Evolutionary conservation across 2,329 filamentous ascomycete species (phyloP).

Genomic region (Camillea tinctor): DNA sequence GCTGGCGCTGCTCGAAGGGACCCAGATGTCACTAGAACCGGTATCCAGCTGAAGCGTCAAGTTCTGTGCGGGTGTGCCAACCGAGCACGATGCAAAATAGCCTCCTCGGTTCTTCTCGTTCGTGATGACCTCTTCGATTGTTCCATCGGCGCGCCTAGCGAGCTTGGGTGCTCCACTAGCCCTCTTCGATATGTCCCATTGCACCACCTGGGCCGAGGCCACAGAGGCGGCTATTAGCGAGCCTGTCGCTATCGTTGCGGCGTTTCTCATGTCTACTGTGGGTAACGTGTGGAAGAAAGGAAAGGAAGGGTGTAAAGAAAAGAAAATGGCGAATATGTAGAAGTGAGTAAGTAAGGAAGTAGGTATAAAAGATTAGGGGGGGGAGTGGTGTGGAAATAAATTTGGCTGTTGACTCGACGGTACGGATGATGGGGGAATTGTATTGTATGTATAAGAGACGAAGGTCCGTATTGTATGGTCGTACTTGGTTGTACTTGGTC

Average conservation of each 20-base stretch:
- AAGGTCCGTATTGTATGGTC: too few species aligned
- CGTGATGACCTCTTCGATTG: constrained; percentile 42
- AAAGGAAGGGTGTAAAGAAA: background rate
- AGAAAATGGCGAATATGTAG: background rate
- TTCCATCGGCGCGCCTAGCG: constrained; percentile 37
- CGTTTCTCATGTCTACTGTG: constrained; percentile 21
- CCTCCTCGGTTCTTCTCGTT: constrained; percentile 46
- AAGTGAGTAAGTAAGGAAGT: background rate
- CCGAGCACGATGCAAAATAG: constrained; percentile 56
- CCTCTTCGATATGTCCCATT: constrained; percentile 47
- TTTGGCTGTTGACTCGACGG: background rate
- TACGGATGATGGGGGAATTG: background rate
- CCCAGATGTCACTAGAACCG: constrained; percentile 65
- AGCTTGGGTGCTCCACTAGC: constrained; percentile 30
- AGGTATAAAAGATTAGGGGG: background rate
- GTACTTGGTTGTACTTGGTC: too few species aligned
- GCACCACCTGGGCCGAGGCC: constrained; percentile 39
- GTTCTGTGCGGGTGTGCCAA: constrained; percentile 58
- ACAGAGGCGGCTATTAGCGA: constrained; percentile 26
- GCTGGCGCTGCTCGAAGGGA: constrained; percentile 40
- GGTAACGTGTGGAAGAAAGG: background rate
- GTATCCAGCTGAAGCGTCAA: constrained; percentile 62
- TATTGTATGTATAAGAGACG: background rate
- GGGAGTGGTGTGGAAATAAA: background rate
- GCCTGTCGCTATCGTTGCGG: constrained; percentile 24